Evolutionary conservation across 352 stramenopile species (phyloP), one percentile per base, ranked within the genome.

Genomic region (Phytopythium litorale): DNA sequence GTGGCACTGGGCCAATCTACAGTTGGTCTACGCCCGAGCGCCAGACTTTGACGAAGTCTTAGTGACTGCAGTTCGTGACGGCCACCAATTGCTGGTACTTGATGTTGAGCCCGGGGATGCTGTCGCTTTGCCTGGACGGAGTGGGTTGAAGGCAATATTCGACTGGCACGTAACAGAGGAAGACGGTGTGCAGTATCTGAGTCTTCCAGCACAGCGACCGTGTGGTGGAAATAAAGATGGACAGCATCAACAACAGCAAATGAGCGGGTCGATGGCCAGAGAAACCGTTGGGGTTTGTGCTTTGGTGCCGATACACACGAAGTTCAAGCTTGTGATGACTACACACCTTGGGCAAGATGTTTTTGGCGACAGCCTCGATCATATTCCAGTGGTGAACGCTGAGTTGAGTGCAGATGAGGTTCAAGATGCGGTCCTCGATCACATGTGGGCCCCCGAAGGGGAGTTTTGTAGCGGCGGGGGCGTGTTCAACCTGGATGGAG

Each of bases 41-140:
- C 8, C 28, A 6, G 76, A 84, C 30, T 72, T 91, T 19, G 54
- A 76, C 11, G 28, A 67, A 0, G 68, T 72, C 0, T 56, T 91
- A 15, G 23, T 33, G 7, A n/a, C 53, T 3, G 78, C 81, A 18
- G 68, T 86, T n/a, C 52, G 48, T 18, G 63, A 79, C 11, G 81
- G 79, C 1, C 67, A 87, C 13, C 79, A 89, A 54, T 43, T 91
- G 8, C 23, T 91, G 19, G 77, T 91, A 7, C 59, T 91, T 0
- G 81, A 89, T 16, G 71, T 88, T 0, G 68, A 84, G 9, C 79
- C 79, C 4, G 48, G 74, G 0, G 73, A 91, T 45, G 43, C 62
- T 0, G 70, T 81, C 33, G 55, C 23, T 21, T 32, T 52, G 42
- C 25, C 46, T 13, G 56, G 60, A 21, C 13, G 83, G 38, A 52